These are phyloP conservation scores for Neurospora sp. DNA, from an alignment of 495 filamentous ascomycete species.

Conservation along the genomic window DNA sequence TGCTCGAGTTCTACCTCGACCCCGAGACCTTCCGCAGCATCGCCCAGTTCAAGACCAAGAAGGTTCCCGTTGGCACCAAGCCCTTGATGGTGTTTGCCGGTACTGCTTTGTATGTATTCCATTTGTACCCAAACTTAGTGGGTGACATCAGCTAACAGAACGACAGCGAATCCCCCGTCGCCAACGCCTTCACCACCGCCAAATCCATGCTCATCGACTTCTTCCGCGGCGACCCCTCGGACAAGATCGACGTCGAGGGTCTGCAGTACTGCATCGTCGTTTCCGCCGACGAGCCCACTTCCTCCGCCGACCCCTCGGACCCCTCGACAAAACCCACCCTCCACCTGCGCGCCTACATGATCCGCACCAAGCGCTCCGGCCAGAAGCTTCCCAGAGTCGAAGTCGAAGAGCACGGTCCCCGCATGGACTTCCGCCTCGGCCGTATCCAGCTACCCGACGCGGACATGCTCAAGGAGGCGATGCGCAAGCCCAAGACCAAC, in stretches of 20 bases:
- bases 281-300: constrained; percentile 57
- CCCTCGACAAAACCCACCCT: constrained; percentile 54
- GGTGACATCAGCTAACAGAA: no score
- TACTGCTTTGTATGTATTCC: constrained; percentile 46
- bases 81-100: constrained; percentile 84
- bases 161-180: constrained; percentile 51
- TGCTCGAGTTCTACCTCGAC: constrained; percentile 80
- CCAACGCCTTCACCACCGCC: constrained; percentile 64
- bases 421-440: constrained; percentile 87
- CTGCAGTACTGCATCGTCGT: constrained; percentile 80
- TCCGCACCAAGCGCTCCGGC: constrained; percentile 75
- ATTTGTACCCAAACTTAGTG: no score
- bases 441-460: constrained; percentile 67
- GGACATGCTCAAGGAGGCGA: constrained; percentile 73
- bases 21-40: constrained; percentile 53
- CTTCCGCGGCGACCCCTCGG: constrained; percentile 59
- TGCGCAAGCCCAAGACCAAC: constrained; percentile 66
- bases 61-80: constrained; percentile 71
- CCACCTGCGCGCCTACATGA: constrained; percentile 74
- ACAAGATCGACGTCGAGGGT: constrained; percentile 85
- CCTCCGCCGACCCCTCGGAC: constrained; percentile 23
- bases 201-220: constrained; percentile 86
- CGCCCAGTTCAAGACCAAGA: constrained; percentile 69
- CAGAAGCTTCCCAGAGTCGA: constrained; percentile 83
- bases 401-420: constrained; percentile 87